Base-by-base conservation (phyloP, 2,329 filamentous ascomycete genomes). In the Colletotrichum lini region DNA sequence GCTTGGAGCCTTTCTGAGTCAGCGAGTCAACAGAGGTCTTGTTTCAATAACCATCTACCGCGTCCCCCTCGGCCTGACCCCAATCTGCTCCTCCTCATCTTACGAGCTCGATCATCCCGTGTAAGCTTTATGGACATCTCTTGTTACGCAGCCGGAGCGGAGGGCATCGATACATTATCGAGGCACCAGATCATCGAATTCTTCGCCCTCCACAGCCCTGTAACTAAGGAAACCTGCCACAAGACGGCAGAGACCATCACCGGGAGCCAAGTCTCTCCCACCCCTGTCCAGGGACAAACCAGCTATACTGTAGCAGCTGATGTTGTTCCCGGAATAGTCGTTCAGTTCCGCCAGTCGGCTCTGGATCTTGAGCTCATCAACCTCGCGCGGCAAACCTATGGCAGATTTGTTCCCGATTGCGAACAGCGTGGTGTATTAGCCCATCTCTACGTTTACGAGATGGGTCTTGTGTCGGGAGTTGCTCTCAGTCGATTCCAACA, bases 401-500 rank as follows among this genome's bases (percentile, higher is more conserved):
- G 47, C 12, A 23, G 12, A 21, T 50, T 50, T 4, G 47, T 23
- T 50, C 47, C 47, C 5, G 23, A 1, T 23, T 50, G 47, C 47
- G 47, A 50, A 50, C 5, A 50, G 47, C 47, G 47, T 23, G n/a
- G 47, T 21, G n/a, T 23, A 13, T 23, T 26, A 6, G 47, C 1
- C 47, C 18, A 12, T 21, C 47, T 50, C 18, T 23, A 26, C 47
- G n/a, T 50, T 3, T 50, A 50, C 47, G 21, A 26, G 47, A 50
- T 50, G 47, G 21, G 23, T 12, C n/a, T 50, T 50, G 9, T 50
- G 8, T 21, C 18, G 10, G 47, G 47, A 21, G 47, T 50, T 15
- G 47, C 47, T 50, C 47, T 50, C 21, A 50, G 47, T 13, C 47
- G 47, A 50, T 50, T 50, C 47, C 47, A 50, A 50, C 47, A 23